Base-by-base conservation (phyloP, 2,329 filamentous ascomycete species). In the Fusarium armeniacum region DNA sequence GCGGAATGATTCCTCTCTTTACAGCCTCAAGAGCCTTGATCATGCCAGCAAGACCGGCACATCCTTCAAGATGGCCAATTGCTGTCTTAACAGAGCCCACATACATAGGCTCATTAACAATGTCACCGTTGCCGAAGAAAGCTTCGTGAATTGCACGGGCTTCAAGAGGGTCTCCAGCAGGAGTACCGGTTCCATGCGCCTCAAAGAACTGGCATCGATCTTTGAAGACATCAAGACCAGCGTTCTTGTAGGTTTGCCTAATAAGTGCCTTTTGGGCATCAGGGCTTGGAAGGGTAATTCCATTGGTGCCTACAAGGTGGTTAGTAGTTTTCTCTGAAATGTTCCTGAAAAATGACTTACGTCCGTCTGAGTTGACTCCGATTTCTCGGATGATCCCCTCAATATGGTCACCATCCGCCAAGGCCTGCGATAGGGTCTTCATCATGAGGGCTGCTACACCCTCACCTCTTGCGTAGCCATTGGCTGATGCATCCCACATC, bases 31-130 rank as follows among this genome's bases (percentile, higher is more conserved):
- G 26, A 11, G 56, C 56, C 20, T 59, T 59, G 40, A 59, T 45
- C 10, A 59, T 7, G 0, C 57, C 50, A 3, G 57, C 57, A 28
- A 59, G 40, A 22, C 57, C 57, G 8, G 55, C 55, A 12, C 46
- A 52, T 44, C 55, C 55, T 12, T 58, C 55, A 20, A 53, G 46
- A 15, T 58, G 55, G 2, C 55, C 55, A 20, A 58, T 43, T 0
- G 50, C 50, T 28, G 57, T 55, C 46, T 58, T 58, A 10, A 58
- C 46, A 15, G 55, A 58, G 5, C 55, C 55, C 2, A 58, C 55
- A n/a, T 52, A 58, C 46, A 58, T 43, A 5, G 46, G 46, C 22
- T 58, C 55, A 4, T 20, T 13, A 3, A 43, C 13, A 3, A n/a
- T 16, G 4, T 36, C n/a, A 2, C 30, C 22, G 13, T 16, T 24